Evolutionary conservation across 2,329 filamentous ascomycete species (phyloP).

Genomic region (Botryotinia calthae): DNA sequence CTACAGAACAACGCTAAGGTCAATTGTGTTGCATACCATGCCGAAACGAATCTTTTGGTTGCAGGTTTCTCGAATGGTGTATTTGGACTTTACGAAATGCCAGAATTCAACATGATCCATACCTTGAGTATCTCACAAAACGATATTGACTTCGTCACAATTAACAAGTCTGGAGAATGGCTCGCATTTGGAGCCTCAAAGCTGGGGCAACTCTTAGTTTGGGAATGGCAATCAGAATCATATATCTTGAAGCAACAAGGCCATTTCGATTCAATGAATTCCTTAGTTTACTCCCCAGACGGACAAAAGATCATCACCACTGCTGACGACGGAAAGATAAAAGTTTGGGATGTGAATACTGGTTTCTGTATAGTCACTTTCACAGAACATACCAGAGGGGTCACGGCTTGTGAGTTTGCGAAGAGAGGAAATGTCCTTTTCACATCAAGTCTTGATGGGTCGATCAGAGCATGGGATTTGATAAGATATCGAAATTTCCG

Average conservation of each 20-base stretch:
- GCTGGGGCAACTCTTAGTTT: conserved; percentile 91
- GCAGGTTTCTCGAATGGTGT: conserved; percentile 93
- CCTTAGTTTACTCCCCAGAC: conserved; percentile 88
- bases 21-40: conserved; percentile 86
- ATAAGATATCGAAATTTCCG: conserved; percentile 95
- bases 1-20: conserved; percentile 86
- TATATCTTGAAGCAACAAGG: conserved; percentile 98
- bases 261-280: conserved; percentile 94
- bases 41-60: conserved; percentile 85
- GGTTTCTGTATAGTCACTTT: conserved; percentile 98
- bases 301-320: conserved; percentile 90
- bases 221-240: conserved; percentile 99
- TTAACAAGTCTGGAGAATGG: conserved; percentile 96
- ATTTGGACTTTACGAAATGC: conserved; percentile 93
- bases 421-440: conserved; percentile 95
- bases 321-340: conserved; percentile 96
- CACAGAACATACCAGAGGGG: conserved; percentile 91
- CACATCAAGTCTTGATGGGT: conserved; percentile 91
- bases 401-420: conserved; percentile 92
- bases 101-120: conserved; percentile 93
- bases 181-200: conserved; percentile 95
- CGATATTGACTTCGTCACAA: conserved; percentile 89
- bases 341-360: conserved; percentile 95
- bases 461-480: conserved; percentile 91
- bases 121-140: conserved; percentile 92